These are phyloP conservation scores for Tympanopsis confertula DNA, from an alignment of 2,329 filamentous ascomycete species.

Conservation along the genomic window DNA sequence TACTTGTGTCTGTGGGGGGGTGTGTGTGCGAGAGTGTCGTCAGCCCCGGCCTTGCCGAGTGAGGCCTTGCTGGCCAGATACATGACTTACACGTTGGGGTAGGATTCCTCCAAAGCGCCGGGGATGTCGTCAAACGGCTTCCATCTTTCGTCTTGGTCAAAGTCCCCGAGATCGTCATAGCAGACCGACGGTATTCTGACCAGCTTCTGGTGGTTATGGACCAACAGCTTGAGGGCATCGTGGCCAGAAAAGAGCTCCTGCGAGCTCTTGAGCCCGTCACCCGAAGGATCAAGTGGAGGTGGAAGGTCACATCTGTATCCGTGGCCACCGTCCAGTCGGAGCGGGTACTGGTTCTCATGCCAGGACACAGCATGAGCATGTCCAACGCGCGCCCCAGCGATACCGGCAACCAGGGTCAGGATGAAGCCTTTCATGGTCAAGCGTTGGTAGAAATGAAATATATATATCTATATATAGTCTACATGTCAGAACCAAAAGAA, in stretches of 20 bases:
- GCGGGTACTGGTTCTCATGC: too few species aligned
- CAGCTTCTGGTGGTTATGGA: conserved; percentile 37
- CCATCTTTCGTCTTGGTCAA: conserved; percentile 43
- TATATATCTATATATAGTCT: too few species aligned
- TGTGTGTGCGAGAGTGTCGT: background rate
- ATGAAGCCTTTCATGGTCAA: too few species aligned
- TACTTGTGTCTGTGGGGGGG: conserved; percentile 20
- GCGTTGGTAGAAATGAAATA: too few species aligned
- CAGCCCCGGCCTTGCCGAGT: too few species aligned
- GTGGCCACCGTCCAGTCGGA: too few species aligned
- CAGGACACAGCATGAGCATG: too few species aligned
- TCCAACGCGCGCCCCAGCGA: too few species aligned
- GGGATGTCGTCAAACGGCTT: conserved; percentile 37
- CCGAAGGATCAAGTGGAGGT: conserved; percentile 16
- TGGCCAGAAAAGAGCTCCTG: conserved; percentile 17
- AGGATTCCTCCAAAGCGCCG: conserved; percentile 31
- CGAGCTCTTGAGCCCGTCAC: conserved; percentile 19
- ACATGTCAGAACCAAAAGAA: too few species aligned
- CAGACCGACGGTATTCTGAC: conserved; percentile 41
- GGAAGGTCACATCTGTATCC: conserved; percentile 21
- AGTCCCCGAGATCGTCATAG: conserved; percentile 41
- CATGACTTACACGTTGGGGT: conserved; percentile 31
- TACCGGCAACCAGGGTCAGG: too few species aligned
- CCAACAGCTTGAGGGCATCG: conserved; percentile 24
- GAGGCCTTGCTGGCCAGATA: conserved; percentile 11